Evolutionary conservation across 1,284 basidiomycete species (phyloP), one percentile per base, ranked within the genome.

Genomic region (Tilletiopsis washingtonensis): DNA sequence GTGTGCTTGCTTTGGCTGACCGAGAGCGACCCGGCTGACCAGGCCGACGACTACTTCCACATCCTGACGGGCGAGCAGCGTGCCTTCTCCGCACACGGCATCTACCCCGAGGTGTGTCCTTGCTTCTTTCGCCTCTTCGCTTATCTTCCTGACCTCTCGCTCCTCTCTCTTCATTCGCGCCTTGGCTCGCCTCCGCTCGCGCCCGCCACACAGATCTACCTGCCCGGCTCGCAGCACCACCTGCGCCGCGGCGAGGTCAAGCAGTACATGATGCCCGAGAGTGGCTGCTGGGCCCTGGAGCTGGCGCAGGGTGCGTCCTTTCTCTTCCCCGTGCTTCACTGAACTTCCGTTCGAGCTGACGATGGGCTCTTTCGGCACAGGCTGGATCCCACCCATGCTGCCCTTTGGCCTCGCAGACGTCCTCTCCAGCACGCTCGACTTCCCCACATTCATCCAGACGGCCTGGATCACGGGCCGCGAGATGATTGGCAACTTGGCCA

Each of bases 221-320:
- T 78, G 2, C 77, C 88, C 1, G 93, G 93, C 4, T 82, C 81
- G 48, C 84, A 94, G 7, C 88, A 98, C 74, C 80, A 85, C 71
- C 77, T 98, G 51, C 81, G 78, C 7, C 78, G 93, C 26, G 90
- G 90, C 5, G 78, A 80, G 1, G 85, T 84, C 47, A 96, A 94
- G 78, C 94, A 98, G 75, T 98, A 98, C 77, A 90, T 89, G 75
- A 93, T 97, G 86, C 88, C 88, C 64, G 82, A 91, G 60, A 88
- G 87, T 11, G 70, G 70, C 14, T 91, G 88, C 73, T 98, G 88
- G 76, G 93, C 93, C 3, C 77, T 98, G 59, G 93, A 98, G 75
- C 89, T 94, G 63, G 93, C 91, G 40, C 77, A 85, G 74, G 93
- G 90, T 91, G 15, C 24, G 26, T 54, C 57, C 15, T 5, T 9